Percentiles rank a stretch among this genome's conserved stretches.
phyloP scores from a whole-genome alignment of 2,329 filamentous ascomycete genomes.

The Didymosphaeria variabile region DNA sequence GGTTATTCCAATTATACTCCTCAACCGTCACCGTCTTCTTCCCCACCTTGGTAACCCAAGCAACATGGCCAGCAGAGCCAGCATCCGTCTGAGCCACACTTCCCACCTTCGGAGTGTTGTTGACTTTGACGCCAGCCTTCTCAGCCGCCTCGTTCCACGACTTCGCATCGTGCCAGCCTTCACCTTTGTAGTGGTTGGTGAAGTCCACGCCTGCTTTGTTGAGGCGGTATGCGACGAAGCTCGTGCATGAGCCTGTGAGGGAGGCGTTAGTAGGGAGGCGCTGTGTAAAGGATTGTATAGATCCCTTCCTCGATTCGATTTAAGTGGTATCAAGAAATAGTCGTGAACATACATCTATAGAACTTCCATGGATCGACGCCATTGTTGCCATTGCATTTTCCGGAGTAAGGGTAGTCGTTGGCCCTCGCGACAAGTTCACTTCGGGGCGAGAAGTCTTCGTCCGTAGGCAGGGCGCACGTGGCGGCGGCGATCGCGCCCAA shows the following conservation, averaged over 20 bases:
- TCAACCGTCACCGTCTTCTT: conserved; percentile 6
- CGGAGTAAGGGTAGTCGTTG: conserved; percentile 4
- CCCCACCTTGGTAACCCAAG: not conserved
- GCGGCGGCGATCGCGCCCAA: not conserved
- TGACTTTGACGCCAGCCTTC: not conserved
- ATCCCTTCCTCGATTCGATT: too few species aligned
- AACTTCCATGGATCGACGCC: not conserved
- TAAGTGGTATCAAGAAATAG: not conserved
- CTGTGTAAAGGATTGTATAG: not conserved
- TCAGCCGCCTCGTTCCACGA: not conserved
- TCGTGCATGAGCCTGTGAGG: not conserved
- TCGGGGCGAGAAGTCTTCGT: not conserved
- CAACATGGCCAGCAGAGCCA: not conserved
- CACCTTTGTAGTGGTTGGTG: conserved; percentile 2
- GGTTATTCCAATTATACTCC: not conserved
- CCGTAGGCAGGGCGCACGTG: not conserved
- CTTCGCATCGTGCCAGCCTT: not conserved
- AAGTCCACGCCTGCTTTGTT: not conserved
- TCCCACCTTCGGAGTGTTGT: not conserved
- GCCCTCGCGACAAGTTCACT: not conserved
- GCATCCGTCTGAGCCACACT: not conserved
- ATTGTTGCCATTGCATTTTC: not conserved
- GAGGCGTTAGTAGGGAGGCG: not conserved
- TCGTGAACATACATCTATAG: not conserved
- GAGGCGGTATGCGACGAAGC: conserved; percentile 4